Evolutionary conservation across 2,329 filamentous ascomycete genomes (phyloP).

Genomic region (Rutstroemia sp.): DNA sequence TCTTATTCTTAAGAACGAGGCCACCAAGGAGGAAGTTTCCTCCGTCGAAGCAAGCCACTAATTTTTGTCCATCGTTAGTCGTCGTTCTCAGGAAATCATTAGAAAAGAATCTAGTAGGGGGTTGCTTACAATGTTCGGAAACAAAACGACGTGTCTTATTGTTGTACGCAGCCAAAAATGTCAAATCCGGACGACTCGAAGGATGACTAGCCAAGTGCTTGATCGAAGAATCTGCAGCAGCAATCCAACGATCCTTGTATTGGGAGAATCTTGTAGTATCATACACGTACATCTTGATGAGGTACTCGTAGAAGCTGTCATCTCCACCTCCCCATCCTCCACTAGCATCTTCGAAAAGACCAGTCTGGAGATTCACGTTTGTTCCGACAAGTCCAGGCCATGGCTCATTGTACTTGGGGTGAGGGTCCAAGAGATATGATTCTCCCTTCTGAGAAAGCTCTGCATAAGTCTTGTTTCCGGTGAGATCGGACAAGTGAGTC

Average conservation of each 20-base stretch:
- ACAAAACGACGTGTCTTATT: constrained; percentile 37
- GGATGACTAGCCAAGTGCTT: constrained; percentile 64
- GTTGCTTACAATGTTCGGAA: constrained; percentile 36
- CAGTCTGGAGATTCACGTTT: constrained; percentile 55
- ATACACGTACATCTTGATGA: constrained; percentile 88
- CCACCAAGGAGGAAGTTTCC: constrained; percentile 83
- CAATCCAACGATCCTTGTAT: constrained; percentile 69
- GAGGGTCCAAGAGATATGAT: constrained; percentile 59
- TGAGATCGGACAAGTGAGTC: constrained; percentile 71
- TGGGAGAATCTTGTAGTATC: constrained; percentile 53
- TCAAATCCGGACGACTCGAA: constrained; percentile 57
- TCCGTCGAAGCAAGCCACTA: constrained; percentile 76
- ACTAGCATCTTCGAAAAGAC: constrained; percentile 55
- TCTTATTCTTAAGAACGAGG: constrained; percentile 53
- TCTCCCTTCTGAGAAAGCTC: constrained; percentile 60
- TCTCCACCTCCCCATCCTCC: constrained; percentile 74
- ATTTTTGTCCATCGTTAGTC: neutral
- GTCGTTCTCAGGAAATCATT: neutral
- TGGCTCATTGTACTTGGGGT: constrained; percentile 56
- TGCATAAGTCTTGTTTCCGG: constrained; percentile 59
- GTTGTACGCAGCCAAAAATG: constrained; percentile 57
- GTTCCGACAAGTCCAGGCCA: constrained; percentile 72
- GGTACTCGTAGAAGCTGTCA: constrained; percentile 83
- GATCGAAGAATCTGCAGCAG: constrained; percentile 70
- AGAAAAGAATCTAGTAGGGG: neutral